Conservation (phyloP, 805 yeast species). For the Saccharomycopsis lassenensis region DNA sequence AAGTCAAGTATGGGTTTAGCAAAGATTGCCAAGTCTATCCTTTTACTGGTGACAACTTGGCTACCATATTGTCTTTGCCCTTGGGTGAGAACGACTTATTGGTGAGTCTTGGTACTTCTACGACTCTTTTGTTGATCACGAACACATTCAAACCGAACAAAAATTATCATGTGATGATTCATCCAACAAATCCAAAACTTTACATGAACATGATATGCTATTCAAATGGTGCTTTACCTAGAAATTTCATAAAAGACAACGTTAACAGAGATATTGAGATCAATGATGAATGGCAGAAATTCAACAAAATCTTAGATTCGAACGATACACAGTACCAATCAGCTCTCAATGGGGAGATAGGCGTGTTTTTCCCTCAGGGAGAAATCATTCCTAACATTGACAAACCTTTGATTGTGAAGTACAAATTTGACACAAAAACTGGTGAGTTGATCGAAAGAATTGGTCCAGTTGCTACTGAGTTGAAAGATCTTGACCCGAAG, state of each 20-base stretch:
- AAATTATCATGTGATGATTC: constrained; percentile 75
- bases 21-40: constrained; percentile 51
- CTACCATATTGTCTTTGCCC: constrained; percentile 78
- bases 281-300: constrained; percentile 44
- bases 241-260: constrained; percentile 63
- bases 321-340: constrained; percentile 17
- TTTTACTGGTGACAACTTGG: constrained; percentile 86
- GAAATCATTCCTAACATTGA: constrained; percentile 78
- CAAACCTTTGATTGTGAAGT: constrained; percentile 35
- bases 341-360: constrained; percentile 38
- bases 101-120: constrained; percentile 83
- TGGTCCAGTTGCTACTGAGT: too few species aligned
- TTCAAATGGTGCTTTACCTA: constrained; percentile 81
- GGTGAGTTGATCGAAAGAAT: too few species aligned
- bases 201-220: constrained; percentile 96
- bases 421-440: constrained; percentile 29
- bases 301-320: constrained; percentile 41
- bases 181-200: constrained; percentile 65
- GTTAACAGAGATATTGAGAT: constrained; percentile 33
- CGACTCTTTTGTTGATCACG: constrained; percentile 76
- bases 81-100: constrained; percentile 64
- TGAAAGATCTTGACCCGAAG: constrained; percentile 24
- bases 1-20: constrained; percentile 50
- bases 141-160: constrained; percentile 68
- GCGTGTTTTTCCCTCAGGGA: constrained; percentile 80